These are phyloP conservation scores for Phyllosticta capitalensis DNA, from an alignment of 2,329 filamentous ascomycete genomes.

Conservation along the genomic window DNA sequence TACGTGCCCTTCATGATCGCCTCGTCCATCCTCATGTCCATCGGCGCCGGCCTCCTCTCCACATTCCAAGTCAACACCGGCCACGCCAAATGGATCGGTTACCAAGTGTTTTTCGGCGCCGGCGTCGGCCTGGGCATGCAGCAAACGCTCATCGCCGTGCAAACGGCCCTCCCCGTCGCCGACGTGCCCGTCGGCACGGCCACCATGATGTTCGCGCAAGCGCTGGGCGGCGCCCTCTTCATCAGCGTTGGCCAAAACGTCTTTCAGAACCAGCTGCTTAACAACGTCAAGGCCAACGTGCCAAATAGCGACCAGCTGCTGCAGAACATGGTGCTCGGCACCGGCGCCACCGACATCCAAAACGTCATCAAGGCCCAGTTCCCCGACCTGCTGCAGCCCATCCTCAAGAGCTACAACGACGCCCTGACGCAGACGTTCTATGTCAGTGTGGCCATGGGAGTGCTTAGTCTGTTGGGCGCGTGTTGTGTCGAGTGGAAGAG, in stretches of 20 bases:
- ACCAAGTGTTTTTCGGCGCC: slow-evolving; percentile 31
- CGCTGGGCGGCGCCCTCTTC: slow-evolving; percentile 40
- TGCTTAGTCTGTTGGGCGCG: slow-evolving; percentile 46
- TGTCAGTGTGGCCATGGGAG: slow-evolving; percentile 47
- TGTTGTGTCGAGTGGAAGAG: slow-evolving; percentile 54
- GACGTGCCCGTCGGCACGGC: slow-evolving; percentile 41
- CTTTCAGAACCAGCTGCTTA: slow-evolving; percentile 40
- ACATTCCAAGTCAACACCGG: slow-evolving; percentile 33
- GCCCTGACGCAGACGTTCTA: slow-evolving; percentile 51
- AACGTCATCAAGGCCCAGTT: slow-evolving; percentile 35
- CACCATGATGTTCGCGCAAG: slow-evolving; percentile 40
- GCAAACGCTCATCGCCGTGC: slow-evolving; percentile 37
- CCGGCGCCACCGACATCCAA: slow-evolving; percentile 52
- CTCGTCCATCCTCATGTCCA: slow-evolving; percentile 33
- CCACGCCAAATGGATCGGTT: slow-evolving; percentile 29
- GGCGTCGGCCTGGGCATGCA: slow-evolving; percentile 42
- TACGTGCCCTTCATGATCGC: slow-evolving; percentile 41
- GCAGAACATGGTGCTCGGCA: slow-evolving; percentile 29
- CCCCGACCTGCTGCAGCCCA: slow-evolving; percentile 38
- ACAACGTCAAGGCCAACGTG: slow-evolving; percentile 35
- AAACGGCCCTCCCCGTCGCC: slow-evolving; percentile 32
- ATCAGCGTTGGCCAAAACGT: slow-evolving; percentile 42
- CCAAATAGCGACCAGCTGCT: slow-evolving; percentile 15
- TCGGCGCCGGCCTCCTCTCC: slow-evolving; percentile 37
- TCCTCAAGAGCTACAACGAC: slow-evolving; percentile 55